Percentiles rank a stretch among this genome's conserved stretches.
Evolutionary conservation across 768 basidiomycete genomes (phyloP).

Genomic region (Goffeauzyma gilvescens): DNA sequence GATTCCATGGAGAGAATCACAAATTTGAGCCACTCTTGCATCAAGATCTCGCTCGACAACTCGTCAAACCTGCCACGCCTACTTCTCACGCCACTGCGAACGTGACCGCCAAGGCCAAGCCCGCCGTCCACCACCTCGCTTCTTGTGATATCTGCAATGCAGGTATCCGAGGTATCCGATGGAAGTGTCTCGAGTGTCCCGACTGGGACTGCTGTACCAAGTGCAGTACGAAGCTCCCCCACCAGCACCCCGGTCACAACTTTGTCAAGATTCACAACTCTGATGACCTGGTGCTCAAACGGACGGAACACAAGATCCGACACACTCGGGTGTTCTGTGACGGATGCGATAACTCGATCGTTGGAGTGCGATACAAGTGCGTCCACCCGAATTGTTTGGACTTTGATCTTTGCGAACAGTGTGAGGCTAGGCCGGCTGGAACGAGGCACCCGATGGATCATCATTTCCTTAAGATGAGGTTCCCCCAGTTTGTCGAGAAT

Average conservation of each 20-base stretch:
- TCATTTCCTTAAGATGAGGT: constrained; percentile 30
- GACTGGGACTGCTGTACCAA: constrained; percentile 29
- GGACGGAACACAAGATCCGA: constrained; percentile 4
- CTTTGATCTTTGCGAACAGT: constrained; percentile 31
- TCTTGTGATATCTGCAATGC: constrained; percentile 20
- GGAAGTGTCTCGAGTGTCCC: constrained; percentile 30
- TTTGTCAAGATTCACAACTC: constrained; percentile 24
- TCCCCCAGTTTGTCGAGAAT: too few relatives aligned
- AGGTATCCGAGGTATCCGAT: constrained; percentile 22
- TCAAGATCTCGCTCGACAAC: constrained; percentile 18
- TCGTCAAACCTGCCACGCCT: background rate
- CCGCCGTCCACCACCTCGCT: constrained; percentile 15
- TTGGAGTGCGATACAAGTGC: constrained; percentile 28
- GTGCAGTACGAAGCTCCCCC: constrained; percentile 15
- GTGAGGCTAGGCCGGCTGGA: constrained; percentile 24
- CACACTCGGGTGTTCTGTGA: constrained; percentile 26
- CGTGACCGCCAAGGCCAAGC: background rate
- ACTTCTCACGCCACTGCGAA: background rate
- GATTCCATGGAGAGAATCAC: constrained; percentile 21
- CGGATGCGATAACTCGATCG: constrained; percentile 20
- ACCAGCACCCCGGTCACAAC: constrained; percentile 22
- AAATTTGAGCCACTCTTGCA: constrained; percentile 28
- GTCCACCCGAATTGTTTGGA: constrained; percentile 31
- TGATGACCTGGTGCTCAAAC: constrained; percentile 14
- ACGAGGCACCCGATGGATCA: constrained; percentile 23